These are phyloP conservation scores for Aspergillus indologenus DNA, from an alignment of 495 filamentous ascomycete genomes.

Conservation along the genomic window DNA sequence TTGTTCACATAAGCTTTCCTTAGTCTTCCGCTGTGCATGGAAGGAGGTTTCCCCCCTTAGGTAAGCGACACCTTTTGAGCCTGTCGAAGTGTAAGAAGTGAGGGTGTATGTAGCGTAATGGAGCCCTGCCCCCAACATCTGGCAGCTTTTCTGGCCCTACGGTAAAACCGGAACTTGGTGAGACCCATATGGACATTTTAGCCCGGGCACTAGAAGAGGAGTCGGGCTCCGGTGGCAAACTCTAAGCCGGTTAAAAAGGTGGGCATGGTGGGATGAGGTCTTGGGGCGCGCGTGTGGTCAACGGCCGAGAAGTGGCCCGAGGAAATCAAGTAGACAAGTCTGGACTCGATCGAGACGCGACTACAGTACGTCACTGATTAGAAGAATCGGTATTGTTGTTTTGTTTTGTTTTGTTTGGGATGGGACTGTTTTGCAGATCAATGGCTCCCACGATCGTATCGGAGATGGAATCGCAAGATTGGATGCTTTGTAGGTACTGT, in stretches of 20 bases:
- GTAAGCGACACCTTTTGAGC: neutral
- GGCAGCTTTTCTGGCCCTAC: neutral
- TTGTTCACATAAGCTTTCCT: conserved; percentile 3
- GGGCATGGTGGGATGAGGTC: neutral
- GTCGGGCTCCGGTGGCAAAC: neutral
- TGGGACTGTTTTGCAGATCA: neutral
- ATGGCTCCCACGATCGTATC: neutral
- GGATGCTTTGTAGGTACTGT: neutral
- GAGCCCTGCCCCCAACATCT: too few relatives aligned
- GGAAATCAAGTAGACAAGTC: neutral
- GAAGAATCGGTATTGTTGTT: neutral
- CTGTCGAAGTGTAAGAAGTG: neutral
- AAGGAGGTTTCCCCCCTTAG: neutral
- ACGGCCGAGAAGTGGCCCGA: neutral
- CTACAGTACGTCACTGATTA: neutral
- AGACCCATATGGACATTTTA: neutral
- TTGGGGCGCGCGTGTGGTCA: neutral
- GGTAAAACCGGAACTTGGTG: neutral
- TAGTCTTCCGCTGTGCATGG: neutral
- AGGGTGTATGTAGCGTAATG: neutral
- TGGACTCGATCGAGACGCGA: neutral
- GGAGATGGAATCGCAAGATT: too few relatives aligned
- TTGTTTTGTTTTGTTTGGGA: too few relatives aligned
- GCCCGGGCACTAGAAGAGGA: neutral
- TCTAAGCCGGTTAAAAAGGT: neutral